These are phyloP conservation scores for Entomortierella chlamydospora DNA, from an alignment of 192 early-diverging fungal genomes.

Conservation along the genomic window DNA sequence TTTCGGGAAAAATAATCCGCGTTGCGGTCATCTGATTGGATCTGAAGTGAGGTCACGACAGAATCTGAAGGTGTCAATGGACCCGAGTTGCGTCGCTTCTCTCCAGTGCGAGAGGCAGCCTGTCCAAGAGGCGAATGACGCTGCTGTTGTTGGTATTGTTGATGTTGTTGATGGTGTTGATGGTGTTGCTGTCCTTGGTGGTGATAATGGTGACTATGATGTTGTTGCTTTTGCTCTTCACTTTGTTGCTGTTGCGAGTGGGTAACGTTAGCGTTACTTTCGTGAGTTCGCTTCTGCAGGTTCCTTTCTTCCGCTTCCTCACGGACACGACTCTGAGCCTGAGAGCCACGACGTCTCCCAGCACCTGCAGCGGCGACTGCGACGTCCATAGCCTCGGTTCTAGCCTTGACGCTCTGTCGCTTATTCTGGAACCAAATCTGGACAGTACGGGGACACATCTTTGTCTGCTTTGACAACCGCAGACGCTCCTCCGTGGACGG, in stretches of 20 bases:
- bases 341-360: constrained; percentile 19
- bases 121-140: neutral
- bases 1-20: constrained; percentile 43
- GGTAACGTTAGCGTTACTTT: neutral
- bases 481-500: constrained; percentile 86
- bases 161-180: neutral
- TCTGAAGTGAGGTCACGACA: constrained; percentile 8
- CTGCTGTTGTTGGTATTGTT: constrained; percentile 2
- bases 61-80: constrained; percentile 24
- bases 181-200: neutral
- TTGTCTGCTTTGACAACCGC: constrained; percentile 79
- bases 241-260: neutral
- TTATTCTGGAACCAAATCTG: constrained; percentile 99
- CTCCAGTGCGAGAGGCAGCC: neutral
- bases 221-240: no score
- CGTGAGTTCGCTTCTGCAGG: no score
- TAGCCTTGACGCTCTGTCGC: constrained; percentile 80
- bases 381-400: constrained; percentile 56
- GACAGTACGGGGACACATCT: constrained; percentile 91
- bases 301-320: no score
- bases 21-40: constrained; percentile 17
- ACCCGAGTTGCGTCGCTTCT: constrained; percentile 36
- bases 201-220: no score
- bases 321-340: constrained; percentile 2
- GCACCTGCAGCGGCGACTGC: constrained; percentile 20